Percentiles rank a stretch among this genome's conserved stretches.
These are phyloP conservation scores for Pittosporum tobira DNA, from an alignment of 129 eudicot genomes.

Conservation along the genomic window DNA sequence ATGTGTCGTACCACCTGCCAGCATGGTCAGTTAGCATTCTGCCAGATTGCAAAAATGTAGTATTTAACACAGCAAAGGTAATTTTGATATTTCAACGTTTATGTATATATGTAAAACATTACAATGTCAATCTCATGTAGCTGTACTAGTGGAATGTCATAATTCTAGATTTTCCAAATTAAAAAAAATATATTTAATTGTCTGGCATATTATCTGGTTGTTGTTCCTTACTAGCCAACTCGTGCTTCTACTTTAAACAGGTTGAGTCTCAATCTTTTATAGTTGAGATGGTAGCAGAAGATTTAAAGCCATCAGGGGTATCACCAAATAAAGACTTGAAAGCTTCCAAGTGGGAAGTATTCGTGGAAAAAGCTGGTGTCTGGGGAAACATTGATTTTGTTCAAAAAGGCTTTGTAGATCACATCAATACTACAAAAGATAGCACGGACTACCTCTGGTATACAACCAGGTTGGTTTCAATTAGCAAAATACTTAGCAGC, in stretches of 20 bases:
- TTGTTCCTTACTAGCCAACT: background rate
- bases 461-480: conserved; percentile 57
- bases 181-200: no score
- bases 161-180: background rate
- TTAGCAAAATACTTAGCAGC: background rate
- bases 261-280: conserved; percentile 65
- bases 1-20: conserved; percentile 64
- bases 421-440: conserved; percentile 89
- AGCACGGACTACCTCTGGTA: conserved; percentile 96
- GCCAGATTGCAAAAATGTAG: conserved; percentile 96
- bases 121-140: background rate
- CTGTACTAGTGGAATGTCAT: background rate
- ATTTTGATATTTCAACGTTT: background rate
- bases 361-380: conserved; percentile 54
- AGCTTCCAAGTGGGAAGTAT: conserved; percentile 64
- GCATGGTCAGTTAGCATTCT: conserved; percentile 99
- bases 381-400: conserved; percentile 80
- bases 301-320: conserved; percentile 38
- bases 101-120: background rate
- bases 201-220: background rate
- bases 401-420: conserved; percentile 73
- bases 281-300: conserved; percentile 69
- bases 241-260: conserved; percentile 25
- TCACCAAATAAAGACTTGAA: conserved; percentile 46
- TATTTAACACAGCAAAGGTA: conserved; percentile 91